A percentile compares a stretch with the other conserved stretches of the same genome.
Evolutionary conservation across 176 grass and related monocot species (phyloP).

Genomic region (Oryza coarctata): DNA sequence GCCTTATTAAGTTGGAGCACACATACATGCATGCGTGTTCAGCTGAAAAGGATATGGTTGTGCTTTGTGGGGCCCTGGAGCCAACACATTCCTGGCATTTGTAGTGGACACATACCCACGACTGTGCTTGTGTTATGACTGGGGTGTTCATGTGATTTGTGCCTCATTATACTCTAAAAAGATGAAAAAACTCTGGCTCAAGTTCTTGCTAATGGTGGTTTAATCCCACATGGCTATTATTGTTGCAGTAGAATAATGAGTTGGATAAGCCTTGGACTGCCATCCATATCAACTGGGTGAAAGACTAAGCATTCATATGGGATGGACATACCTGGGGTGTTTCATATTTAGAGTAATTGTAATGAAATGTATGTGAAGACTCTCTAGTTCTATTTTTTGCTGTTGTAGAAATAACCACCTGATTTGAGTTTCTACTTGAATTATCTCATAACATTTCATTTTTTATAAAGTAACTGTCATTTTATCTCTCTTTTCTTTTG

Average conservation of each 20-base stretch:
- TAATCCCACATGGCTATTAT: conserved; percentile 13
- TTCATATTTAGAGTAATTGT: conserved; percentile 18
- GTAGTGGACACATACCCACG: too few species aligned
- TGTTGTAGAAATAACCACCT: background rate
- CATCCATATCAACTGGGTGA: conserved; percentile 5
- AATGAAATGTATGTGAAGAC: background rate
- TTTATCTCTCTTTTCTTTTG: background rate
- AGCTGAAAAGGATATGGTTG: background rate
- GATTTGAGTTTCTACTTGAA: conserved; percentile 9
- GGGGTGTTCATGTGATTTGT: too few species aligned
- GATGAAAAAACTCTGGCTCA: background rate
- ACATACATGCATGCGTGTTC: background rate
- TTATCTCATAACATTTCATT: background rate
- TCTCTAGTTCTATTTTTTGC: conserved; percentile 1
- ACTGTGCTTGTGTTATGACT: too few species aligned
- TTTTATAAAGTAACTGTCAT: background rate
- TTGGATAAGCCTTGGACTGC: background rate
- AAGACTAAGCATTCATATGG: background rate
- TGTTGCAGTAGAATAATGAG: background rate
- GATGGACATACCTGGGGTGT: background rate
- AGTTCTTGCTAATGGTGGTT: conserved; percentile 10
- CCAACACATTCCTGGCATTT: background rate
- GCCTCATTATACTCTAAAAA: too few species aligned
- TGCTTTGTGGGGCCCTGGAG: background rate
- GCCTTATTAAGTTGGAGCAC: background rate